Percentiles rank a stretch among this genome's conserved stretches.
Conservation (phyloP, 371 early-diverging fungal genomes). For the Mucor racemosus region DNA sequence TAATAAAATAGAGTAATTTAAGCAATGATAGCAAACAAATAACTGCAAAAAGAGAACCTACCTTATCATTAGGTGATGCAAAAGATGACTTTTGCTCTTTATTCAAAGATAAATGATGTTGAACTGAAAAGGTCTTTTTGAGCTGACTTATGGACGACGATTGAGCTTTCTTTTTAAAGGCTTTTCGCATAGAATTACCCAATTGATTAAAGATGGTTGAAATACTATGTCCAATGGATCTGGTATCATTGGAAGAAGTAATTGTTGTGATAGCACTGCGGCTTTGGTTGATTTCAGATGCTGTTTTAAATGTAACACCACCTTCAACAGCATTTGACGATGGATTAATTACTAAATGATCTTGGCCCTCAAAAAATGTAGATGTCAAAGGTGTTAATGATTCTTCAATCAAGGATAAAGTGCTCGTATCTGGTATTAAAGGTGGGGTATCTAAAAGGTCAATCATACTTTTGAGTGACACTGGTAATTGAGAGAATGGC, state of each 20-base stretch:
- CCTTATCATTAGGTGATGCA: not conserved
- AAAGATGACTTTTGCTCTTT: not conserved
- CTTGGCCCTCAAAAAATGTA: slow-evolving; percentile 7
- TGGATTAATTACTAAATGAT: not conserved
- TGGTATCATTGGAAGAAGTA: slow-evolving; percentile 3
- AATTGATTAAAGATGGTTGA: slow-evolving; percentile 20
- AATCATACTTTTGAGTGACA: slow-evolving; percentile 15
- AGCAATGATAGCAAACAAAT: not conserved
- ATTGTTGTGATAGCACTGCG: not conserved
- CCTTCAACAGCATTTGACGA: not conserved
- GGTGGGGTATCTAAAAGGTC: slow-evolving; percentile 17
- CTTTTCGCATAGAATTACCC: slow-evolving; percentile 19
- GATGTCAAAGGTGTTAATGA: not conserved
- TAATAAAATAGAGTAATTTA: not conserved
- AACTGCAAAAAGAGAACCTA: not conserved
- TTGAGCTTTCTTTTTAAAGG: slow-evolving; percentile 19
- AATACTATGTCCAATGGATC: slow-evolving; percentile 14
- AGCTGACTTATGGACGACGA: slow-evolving; percentile 7
- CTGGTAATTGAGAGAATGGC: slow-evolving; percentile 1
- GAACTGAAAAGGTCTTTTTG: slow-evolving; percentile 24
- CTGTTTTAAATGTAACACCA: not conserved
- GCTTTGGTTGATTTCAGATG: slow-evolving; percentile 5
- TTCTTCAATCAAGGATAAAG: slow-evolving; percentile 17
- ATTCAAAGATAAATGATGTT: slow-evolving; percentile 3
- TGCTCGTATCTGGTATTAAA: slow-evolving; percentile 6